Evolutionary conservation across 176 grass and related monocot genomes (phyloP), one percentile per base, ranked within the genome.

Genomic region (Dendrocalamus sinicus): DNA sequence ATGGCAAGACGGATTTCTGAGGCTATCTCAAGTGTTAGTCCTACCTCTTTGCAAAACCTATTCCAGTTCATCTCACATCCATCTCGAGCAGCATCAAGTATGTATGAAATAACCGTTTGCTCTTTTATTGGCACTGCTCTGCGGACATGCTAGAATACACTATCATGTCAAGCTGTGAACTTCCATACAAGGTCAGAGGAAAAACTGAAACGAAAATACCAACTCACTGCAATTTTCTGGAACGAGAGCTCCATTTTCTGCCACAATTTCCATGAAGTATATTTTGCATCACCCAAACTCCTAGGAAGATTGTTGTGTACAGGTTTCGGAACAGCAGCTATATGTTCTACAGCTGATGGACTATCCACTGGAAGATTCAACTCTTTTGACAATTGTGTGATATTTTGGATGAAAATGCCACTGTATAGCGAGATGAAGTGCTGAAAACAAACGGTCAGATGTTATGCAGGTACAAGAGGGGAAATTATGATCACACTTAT

Each of bases 121-220:
- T 92, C 93, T 92, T 95, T 98, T 78, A 98, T 95, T 39, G 93
- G 90, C 50, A 85, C 93, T 30, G 93, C 77, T 54, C 92, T 94
- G 51, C 86, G 81, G n/a, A 73, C 89, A 83, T 95, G 75, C 96
- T 98, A 85, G 7, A 89, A 86, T 55, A 81, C 41, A 86, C 22
- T 40, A 71, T 3, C 22, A 65, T 64, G 63, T 65, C 43, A 85
- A 39, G 28, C 65, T 68, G n/a, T 45, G 69, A 87, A 70, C 32
- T 84, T 54, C 44, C 66, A 67, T 51, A 76, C 20, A 81, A 52
- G 22, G 53, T 73, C 51, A 71, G 54, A 37, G 17, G 54, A 51
- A 58, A 88, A 88, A 81, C 20, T 12, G 71, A 88, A 82, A 83
- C 9, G 4, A 67, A 90, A 79, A 73, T 9, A 80, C 30, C 23